These are phyloP conservation scores for Dothiorella sarmentorum DNA, from an alignment of 2,329 filamentous ascomycete species.

Conservation along the genomic window DNA sequence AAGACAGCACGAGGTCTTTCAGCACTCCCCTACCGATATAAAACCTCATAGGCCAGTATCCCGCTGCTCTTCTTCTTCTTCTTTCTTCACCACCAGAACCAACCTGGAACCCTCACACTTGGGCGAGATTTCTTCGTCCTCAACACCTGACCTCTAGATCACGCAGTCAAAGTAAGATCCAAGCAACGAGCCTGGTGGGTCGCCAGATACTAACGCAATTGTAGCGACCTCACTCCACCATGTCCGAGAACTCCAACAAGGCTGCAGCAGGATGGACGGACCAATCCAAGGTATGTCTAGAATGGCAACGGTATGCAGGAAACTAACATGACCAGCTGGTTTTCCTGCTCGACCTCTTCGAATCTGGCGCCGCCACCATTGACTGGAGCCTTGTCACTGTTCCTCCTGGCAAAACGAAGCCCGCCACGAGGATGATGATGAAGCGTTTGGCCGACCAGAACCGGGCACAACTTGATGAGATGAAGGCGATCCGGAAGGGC, in stretches of 20 bases:
- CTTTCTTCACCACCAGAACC: too few relatives aligned
- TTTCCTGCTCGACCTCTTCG: background rate
- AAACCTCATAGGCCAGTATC: background rate
- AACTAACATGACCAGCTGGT: background rate
- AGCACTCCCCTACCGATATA: background rate
- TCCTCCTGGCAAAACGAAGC: background rate
- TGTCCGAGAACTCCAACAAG: background rate
- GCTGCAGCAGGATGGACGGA: background rate
- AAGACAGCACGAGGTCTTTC: background rate
- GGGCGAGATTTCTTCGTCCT: too few relatives aligned
- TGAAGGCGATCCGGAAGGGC: background rate
- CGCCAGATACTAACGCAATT: background rate
- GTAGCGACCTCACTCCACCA: background rate
- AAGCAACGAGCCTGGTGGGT: too few relatives aligned
- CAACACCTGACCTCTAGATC: too few relatives aligned
- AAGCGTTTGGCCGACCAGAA: background rate
- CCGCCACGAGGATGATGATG: background rate
- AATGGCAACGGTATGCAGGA: too few relatives aligned
- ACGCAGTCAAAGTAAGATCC: too few relatives aligned
- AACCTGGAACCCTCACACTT: too few relatives aligned
- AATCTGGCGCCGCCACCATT: conserved; percentile 1
- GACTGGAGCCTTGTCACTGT: background rate
- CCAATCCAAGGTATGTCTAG: background rate
- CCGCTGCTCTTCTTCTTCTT: background rate
- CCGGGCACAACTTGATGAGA: background rate